phyloP scores from a whole-genome alignment of 176 grass and related monocot species.

The Miscanthus lutarioriparius region DNA sequence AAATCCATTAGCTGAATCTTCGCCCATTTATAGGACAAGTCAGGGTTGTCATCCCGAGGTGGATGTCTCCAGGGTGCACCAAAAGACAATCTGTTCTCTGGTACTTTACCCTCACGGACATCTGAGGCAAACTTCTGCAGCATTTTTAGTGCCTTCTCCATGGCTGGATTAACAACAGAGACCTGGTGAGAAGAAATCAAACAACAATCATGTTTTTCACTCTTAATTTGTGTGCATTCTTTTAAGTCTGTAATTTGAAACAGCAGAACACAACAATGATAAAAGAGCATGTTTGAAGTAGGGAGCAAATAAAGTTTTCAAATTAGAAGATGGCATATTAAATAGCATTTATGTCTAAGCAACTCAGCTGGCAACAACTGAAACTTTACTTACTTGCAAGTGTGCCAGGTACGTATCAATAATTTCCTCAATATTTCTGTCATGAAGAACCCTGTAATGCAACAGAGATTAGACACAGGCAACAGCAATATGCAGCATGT shows the following conservation, averaged over 20 bases:
- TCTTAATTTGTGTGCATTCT: slow-evolving; percentile 21
- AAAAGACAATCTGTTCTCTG: slow-evolving; percentile 68
- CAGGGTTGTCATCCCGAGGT: slow-evolving; percentile 49
- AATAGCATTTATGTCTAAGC: not conserved
- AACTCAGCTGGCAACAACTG: not conserved
- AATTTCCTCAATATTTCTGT: slow-evolving; percentile 81
- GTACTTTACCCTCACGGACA: slow-evolving; percentile 61
- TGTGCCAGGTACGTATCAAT: slow-evolving; percentile 90
- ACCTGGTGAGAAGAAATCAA: slow-evolving; percentile 54
- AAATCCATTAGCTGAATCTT: slow-evolving; percentile 98
- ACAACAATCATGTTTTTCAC: slow-evolving; percentile 11
- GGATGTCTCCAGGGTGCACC: slow-evolving; percentile 90
- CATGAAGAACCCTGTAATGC: slow-evolving; percentile 50
- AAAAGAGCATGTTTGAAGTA: slow-evolving; percentile 13
- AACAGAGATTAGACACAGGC: slow-evolving; percentile 16
- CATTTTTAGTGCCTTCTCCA: slow-evolving; percentile 72
- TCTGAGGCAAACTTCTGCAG: slow-evolving; percentile 89
- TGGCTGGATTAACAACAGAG: slow-evolving; percentile 87
- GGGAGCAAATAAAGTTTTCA: not conserved
- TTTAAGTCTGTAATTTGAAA: not conserved
- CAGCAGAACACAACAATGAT: not conserved
- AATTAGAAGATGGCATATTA: not conserved
- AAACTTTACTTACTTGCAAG: slow-evolving; percentile 67
- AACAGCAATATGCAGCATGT: not conserved
- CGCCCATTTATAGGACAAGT: slow-evolving; percentile 67